Evolutionary conservation across 2,329 filamentous ascomycete species (phyloP).

Genomic region (Alternaria arbusti): DNA sequence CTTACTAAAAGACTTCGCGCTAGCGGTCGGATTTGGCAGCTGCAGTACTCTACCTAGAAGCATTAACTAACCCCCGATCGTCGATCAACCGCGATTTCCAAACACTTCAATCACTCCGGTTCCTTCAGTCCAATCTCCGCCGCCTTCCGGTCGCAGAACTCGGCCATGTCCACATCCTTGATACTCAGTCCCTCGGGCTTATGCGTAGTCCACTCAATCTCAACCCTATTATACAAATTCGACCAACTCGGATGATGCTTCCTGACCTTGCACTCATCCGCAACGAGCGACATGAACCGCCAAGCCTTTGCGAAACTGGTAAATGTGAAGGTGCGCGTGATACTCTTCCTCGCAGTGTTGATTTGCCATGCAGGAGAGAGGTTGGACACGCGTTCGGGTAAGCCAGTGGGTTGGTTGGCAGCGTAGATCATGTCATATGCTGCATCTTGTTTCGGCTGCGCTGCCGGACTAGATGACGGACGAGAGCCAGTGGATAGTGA

Average conservation of each 20-base stretch:
- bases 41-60: neutral
- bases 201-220: constrained; percentile 47
- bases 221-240: constrained; percentile 44
- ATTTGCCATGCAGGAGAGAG: constrained; percentile 36
- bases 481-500: constrained; percentile 1
- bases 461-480: neutral
- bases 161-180: constrained; percentile 47
- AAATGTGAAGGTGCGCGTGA: constrained; percentile 39
- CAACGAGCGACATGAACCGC: constrained; percentile 43
- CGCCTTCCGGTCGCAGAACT: constrained; percentile 42
- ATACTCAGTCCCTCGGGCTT: constrained; percentile 41
- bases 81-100: neutral
- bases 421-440: constrained; percentile 33
- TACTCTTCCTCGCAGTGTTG: constrained; percentile 28
- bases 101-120: neutral
- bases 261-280: constrained; percentile 42
- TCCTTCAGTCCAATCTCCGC: constrained; percentile 34
- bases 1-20: neutral
- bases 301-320: constrained; percentile 40
- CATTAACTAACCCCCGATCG: neutral
- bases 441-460: neutral
- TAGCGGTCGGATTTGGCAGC: neutral
- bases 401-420: constrained; percentile 32
- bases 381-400: constrained; percentile 30
- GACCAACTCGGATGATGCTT: constrained; percentile 45